Conservation (phyloP, 495 filamentous ascomycete genomes). For the Tuber microsphaerosporum region DNA sequence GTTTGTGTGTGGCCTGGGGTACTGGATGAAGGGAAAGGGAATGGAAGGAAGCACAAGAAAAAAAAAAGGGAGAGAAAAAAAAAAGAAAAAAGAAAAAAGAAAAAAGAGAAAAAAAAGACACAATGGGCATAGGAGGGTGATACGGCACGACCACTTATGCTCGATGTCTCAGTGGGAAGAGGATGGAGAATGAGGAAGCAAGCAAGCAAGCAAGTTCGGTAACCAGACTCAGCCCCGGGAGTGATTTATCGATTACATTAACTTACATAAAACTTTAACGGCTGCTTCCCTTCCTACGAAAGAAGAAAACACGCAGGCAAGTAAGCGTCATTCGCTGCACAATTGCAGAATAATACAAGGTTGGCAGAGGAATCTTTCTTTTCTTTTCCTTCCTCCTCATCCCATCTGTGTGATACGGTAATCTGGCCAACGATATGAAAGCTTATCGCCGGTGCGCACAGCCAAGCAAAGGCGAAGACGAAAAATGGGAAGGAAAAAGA, state of each 20-base stretch:
- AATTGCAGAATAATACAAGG: not conserved
- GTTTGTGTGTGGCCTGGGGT: not conserved
- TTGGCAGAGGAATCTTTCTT: not conserved
- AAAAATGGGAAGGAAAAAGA: not conserved
- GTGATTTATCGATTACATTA: not conserved
- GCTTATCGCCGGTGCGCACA: not conserved
- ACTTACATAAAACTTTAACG: not conserved
- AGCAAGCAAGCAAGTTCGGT: not conserved
- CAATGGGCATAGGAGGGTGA: not conserved
- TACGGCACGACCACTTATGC: not conserved
- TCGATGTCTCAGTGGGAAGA: not conserved
- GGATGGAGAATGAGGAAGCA: not conserved
- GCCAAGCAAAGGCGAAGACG: not conserved
- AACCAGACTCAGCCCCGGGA: not conserved
- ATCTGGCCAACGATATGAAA: not conserved
- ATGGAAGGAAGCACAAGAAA: not conserved
- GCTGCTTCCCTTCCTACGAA: not conserved
- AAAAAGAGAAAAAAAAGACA: not conserved
- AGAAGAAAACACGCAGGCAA: not conserved
- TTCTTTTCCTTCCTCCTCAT: not conserved
- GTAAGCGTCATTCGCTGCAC: not conserved
- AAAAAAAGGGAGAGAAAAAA: not conserved
- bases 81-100: not conserved
- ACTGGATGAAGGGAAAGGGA: not conserved
- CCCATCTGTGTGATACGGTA: not conserved